Evolutionary conservation across 306 rosid species (phyloP).

Genomic region (Dryas octopetala): DNA sequence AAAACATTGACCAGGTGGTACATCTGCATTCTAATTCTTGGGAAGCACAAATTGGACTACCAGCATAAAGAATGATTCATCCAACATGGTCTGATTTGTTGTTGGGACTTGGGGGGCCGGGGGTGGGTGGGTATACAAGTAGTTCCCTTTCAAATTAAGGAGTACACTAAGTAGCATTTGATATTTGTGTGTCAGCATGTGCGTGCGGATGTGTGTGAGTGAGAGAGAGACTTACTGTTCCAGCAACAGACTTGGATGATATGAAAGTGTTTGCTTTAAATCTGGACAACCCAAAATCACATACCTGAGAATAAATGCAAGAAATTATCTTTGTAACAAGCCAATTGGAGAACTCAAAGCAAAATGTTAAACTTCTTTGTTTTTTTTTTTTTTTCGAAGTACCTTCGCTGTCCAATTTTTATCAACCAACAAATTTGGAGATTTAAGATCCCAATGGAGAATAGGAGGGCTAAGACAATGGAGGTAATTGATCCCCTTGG

Average conservation of each 20-base stretch:
- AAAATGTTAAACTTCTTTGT: conserved; percentile 14
- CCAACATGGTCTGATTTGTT: background rate
- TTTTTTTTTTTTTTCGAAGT: conserved; percentile 7
- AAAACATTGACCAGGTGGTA: background rate
- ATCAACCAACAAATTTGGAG: conserved; percentile 92
- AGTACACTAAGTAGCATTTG: no score
- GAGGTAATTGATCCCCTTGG: conserved; percentile 96
- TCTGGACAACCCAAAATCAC: conserved; percentile 98
- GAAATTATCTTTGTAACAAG: conserved; percentile 7
- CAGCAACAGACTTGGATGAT: conserved; percentile 93
- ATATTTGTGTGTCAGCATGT: background rate
- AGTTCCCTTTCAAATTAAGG: no score
- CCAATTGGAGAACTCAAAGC: background rate
- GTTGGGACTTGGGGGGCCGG: no score
- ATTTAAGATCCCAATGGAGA: conserved; percentile 97
- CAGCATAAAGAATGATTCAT: background rate
- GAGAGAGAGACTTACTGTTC: conserved; percentile 66
- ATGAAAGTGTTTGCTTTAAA: conserved; percentile 88
- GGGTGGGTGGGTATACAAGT: no score
- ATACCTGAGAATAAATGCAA: conserved; percentile 50
- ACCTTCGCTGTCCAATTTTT: conserved; percentile 97
- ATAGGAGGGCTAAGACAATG: conserved; percentile 90
- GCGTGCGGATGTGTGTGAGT: background rate
- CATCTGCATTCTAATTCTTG: background rate
- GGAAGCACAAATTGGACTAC: background rate